Conservation (phyloP, 331 rosid genomes). For the Stylosanthes scabra region DNA sequence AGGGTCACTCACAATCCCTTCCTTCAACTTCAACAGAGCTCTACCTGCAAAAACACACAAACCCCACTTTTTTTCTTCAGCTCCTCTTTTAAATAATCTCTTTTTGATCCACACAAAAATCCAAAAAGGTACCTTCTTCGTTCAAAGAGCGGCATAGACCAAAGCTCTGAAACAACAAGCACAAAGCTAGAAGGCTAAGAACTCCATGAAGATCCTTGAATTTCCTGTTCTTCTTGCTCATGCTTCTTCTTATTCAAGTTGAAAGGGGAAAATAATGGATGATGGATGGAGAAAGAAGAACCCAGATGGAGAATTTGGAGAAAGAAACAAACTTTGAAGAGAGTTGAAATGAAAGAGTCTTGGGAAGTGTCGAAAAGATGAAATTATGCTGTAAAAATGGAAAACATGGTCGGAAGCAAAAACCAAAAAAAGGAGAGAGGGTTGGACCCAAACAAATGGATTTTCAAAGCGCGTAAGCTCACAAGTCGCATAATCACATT, state of each 20-base stretch:
- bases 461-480: constrained; percentile 47
- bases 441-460: constrained; percentile 34
- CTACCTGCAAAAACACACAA: constrained; percentile 60
- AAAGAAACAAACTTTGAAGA: constrained; percentile 33
- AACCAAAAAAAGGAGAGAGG: not conserved
- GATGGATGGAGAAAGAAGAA: not conserved
- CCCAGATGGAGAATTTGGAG: constrained; percentile 15
- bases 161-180: constrained; percentile 60
- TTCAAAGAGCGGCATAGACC: constrained; percentile 70
- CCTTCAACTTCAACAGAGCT: constrained; percentile 79
- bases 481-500: not conserved
- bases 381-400: not conserved
- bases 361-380: constrained; percentile 22
- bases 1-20: constrained; percentile 74
- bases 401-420: constrained; percentile 27
- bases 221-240: constrained; percentile 53
- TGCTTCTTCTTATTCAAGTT: constrained; percentile 30
- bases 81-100: not conserved
- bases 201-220: constrained; percentile 46
- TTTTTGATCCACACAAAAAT: constrained; percentile 15
- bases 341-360: constrained; percentile 20
- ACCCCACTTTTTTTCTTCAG: constrained; percentile 25
- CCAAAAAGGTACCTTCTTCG: constrained; percentile 61
- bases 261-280: not conserved
- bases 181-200: constrained; percentile 45